phyloP scores from a whole-genome alignment of 345 rosid species.

The Lepidium africanum region DNA sequence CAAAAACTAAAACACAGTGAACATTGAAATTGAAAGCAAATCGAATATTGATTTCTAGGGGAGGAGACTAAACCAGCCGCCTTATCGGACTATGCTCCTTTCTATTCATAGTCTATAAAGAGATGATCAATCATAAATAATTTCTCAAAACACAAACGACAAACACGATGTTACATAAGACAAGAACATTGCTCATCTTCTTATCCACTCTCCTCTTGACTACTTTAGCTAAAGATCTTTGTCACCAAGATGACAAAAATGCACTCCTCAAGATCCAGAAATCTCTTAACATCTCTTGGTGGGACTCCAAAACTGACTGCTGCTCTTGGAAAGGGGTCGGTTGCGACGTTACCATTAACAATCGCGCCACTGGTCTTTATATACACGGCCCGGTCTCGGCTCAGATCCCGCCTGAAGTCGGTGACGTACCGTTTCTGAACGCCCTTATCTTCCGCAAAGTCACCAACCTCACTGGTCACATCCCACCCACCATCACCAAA shows the following conservation, averaged over 20 bases:
- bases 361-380: constrained; percentile 51
- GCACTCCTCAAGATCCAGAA: constrained; percentile 49
- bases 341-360: constrained; percentile 36
- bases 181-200: constrained; percentile 15
- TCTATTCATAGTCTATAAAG: not conserved
- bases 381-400: constrained; percentile 44
- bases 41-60: too few relatives aligned
- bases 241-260: constrained; percentile 51
- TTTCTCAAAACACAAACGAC: constrained; percentile 2
- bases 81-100: too few relatives aligned
- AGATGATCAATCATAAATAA: not conserved
- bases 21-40: too few relatives aligned
- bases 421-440: constrained; percentile 53
- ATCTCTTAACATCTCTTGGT: constrained; percentile 44
- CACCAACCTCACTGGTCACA: constrained; percentile 50
- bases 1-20: too few relatives aligned
- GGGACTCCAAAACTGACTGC: constrained; percentile 55
- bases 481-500: constrained; percentile 47
- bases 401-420: constrained; percentile 43
- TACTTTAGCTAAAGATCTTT: constrained; percentile 34
- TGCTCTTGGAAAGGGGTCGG: constrained; percentile 60
- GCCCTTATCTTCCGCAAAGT: constrained; percentile 40
- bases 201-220: constrained; percentile 18
- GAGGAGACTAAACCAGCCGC: too few relatives aligned
- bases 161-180: not conserved